phyloP scores from a whole-genome alignment of 805 yeast genomes.

The Saturnispora hagleri region DNA sequence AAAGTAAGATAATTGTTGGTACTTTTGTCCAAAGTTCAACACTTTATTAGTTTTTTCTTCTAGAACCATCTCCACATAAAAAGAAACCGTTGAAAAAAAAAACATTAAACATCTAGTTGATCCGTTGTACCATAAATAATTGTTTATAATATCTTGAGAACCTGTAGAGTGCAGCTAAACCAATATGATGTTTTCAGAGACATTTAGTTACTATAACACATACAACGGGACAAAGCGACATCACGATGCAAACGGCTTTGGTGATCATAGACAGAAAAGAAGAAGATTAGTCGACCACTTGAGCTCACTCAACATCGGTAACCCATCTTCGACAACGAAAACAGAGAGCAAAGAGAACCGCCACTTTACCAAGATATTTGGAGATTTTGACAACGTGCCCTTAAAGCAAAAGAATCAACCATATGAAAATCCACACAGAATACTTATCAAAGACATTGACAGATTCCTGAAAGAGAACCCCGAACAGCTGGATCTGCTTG shows the following conservation, averaged over 20 bases:
- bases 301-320: constrained; percentile 1
- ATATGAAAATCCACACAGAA: constrained; percentile 9
- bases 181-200: constrained; percentile 5
- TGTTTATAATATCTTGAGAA: background rate
- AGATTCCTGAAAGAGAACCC: constrained; percentile 17
- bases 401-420: constrained; percentile 1
- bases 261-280: background rate
- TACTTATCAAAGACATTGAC: constrained; percentile 17
- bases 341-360: background rate
- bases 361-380: constrained; percentile 5
- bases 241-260: background rate
- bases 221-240: constrained; percentile 7
- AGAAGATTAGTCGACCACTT: constrained; percentile 5
- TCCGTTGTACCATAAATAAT: background rate
- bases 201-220: constrained; percentile 6
- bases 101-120: background rate
- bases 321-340: background rate
- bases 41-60: background rate
- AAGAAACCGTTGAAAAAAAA: background rate
- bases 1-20: background rate
- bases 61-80: background rate
- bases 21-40: background rate
- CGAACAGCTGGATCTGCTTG: constrained; percentile 13
- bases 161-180: too few relatives aligned
- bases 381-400: constrained; percentile 6